Evolutionary conservation across 2,329 filamentous ascomycete genomes (phyloP), one percentile per base, ranked within the genome.

Genomic region (Hymenoscyphus occultus): DNA sequence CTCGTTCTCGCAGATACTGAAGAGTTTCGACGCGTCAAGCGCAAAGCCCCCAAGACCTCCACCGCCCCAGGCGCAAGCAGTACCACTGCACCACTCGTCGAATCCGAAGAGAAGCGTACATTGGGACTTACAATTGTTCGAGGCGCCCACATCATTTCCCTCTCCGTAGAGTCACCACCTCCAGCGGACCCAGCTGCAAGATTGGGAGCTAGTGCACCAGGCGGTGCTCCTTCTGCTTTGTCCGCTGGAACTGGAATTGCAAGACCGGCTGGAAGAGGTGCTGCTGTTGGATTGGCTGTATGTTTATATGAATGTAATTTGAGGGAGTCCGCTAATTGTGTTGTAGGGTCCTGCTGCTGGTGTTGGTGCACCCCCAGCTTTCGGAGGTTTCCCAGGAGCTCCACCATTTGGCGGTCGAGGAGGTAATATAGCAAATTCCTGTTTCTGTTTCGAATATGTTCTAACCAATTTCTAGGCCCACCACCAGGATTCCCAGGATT

Each of bases 1-100:
- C 87, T 99, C 71, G 95, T 99, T 68, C 90, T 99, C 69, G 95
- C 94, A 80, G 95, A 99, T 76, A 98, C 95, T 72, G 95, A 99
- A 85, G 94, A 98, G 79, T 97, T 97, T 80, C 91, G 93, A 77
- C 90, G 90, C 76, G 89, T 94, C 68, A 96, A 95, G 83, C 87
- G 91, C 79, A 94, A 90, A 82, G 86, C 89, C 73, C 84, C 86
- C 72, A 96, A 95, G 81, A 81, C 85, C 62, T 79, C 84, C 60
- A 87, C 90, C 51, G 75, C 75, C 62, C 74, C 75, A 68, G 75
- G 74, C 67, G 83, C 87, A 70, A 83, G 84, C 64, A 84, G 86
- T 71, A 81, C 85, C 61, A 78, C 84, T 60, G 82, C 84, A 69
- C 85, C 90, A 75, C 86, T 90, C 59, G 84, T 96, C 72, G 93